Conservation (phyloP, 1,284 basidiomycete species). For the Fomitopsis palustris region DNA sequence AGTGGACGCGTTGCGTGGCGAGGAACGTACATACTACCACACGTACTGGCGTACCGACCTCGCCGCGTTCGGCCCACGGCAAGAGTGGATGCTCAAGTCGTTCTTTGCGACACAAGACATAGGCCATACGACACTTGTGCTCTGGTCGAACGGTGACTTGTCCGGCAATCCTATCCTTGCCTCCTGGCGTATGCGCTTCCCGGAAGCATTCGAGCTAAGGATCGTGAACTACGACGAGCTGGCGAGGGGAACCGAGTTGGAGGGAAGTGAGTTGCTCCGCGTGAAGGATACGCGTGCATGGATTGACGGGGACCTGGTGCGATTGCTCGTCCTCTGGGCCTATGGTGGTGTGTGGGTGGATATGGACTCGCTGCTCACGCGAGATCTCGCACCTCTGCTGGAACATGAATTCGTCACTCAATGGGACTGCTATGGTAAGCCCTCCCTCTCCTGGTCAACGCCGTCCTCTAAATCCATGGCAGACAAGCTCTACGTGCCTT, state of each 20-base stretch:
- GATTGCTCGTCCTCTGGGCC: slow-evolving; percentile 85
- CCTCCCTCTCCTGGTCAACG: neutral
- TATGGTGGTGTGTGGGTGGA: slow-evolving; percentile 93
- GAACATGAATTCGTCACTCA: slow-evolving; percentile 94
- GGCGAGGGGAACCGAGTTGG: slow-evolving; percentile 73
- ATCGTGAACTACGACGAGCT: slow-evolving; percentile 66
- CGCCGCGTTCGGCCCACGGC: slow-evolving; percentile 69
- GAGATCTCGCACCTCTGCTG: slow-evolving; percentile 77
- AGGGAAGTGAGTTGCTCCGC: slow-evolving; percentile 54
- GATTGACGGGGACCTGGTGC: slow-evolving; percentile 89
- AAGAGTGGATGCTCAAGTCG: slow-evolving; percentile 85
- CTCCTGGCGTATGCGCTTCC: slow-evolving; percentile 59
- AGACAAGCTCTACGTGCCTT: slow-evolving; percentile 84
- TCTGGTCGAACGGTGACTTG: slow-evolving; percentile 89
- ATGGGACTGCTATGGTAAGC: slow-evolving; percentile 93
- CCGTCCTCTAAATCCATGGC: slow-evolving; percentile 1
- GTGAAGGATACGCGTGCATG: slow-evolving; percentile 78
- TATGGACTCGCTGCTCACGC: slow-evolving; percentile 88
- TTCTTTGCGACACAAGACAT: slow-evolving; percentile 89
- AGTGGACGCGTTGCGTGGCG: neutral
- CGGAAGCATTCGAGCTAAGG: slow-evolving; percentile 65
- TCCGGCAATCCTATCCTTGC: slow-evolving; percentile 55
- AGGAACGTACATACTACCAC: slow-evolving; percentile 48
- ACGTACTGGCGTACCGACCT: slow-evolving; percentile 91
- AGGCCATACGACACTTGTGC: slow-evolving; percentile 57